Conservation (phyloP, 768 basidiomycete genomes). For the Cyclocybe cylindracea region DNA sequence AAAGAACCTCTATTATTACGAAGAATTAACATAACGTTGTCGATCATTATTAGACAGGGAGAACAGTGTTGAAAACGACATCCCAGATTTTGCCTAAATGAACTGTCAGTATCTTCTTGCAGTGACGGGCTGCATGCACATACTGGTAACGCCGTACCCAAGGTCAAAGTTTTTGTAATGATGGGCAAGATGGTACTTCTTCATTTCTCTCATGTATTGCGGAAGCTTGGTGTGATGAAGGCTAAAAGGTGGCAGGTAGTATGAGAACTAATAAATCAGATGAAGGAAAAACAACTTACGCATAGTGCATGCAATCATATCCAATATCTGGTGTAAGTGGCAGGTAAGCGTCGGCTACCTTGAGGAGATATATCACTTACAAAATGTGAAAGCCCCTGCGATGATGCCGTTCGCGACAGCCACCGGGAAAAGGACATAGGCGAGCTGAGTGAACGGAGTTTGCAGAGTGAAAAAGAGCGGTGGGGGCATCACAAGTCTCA, state of each 20-base stretch:
- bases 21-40: conserved; percentile 2
- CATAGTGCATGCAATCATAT: conserved; percentile 93
- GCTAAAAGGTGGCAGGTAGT: conserved; percentile 29
- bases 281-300: conserved; percentile 44
- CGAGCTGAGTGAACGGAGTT: conserved; percentile 85
- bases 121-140: conserved; percentile 21
- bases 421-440: conserved; percentile 77
- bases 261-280: not conserved
- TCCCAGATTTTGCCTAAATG: conserved; percentile 89
- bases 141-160: conserved; percentile 95
- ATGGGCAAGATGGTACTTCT: conserved; percentile 96
- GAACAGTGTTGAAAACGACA: conserved; percentile 81
- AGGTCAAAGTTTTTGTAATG: conserved; percentile 99
- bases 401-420: conserved; percentile 91
- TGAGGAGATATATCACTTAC: conserved; percentile 39
- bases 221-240: conserved; percentile 88
- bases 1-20: not conserved
- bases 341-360: not conserved
- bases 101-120: not conserved
- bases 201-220: conserved; percentile 86
- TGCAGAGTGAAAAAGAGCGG: conserved; percentile 74
- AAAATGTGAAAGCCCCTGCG: conserved; percentile 77
- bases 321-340: conserved; percentile 55
- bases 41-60: conserved; percentile 49
- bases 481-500: conserved; percentile 98